phyloP scores from a whole-genome alignment of 1,139 yeast genomes.

The Pichiaceae sp. region DNA sequence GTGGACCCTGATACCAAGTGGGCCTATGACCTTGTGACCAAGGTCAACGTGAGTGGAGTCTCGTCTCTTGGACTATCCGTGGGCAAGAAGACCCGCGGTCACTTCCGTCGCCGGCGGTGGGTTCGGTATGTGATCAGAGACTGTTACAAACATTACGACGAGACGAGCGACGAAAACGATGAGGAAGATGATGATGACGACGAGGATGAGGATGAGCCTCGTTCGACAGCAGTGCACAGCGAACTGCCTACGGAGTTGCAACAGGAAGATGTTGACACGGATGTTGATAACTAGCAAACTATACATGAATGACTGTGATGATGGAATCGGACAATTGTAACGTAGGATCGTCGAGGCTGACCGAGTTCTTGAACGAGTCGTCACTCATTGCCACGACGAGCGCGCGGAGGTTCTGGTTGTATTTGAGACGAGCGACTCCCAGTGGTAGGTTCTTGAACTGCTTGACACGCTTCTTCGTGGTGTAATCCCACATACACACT shows the following conservation, averaged over 20 bases:
- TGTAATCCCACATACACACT: conserved; percentile 72
- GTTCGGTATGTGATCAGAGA: conserved; percentile 20
- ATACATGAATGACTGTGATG: neutral
- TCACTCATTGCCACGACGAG: conserved; percentile 61
- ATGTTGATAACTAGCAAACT: neutral
- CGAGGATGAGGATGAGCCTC: conserved; percentile 3
- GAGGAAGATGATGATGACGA: conserved; percentile 9
- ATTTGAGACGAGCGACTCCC: conserved; percentile 41
- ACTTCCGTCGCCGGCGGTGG: conserved; percentile 25
- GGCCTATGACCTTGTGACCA: conserved; percentile 52
- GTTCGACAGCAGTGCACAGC: neutral
- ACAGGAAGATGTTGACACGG: neutral
- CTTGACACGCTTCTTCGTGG: conserved; percentile 50
- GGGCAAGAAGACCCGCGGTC: conserved; percentile 17
- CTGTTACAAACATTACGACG: conserved; percentile 9
- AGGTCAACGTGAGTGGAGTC: conserved; percentile 10
- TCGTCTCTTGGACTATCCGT: conserved; percentile 11
- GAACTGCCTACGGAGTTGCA: neutral
- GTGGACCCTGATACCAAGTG: conserved; percentile 67
- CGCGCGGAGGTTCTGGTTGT: conserved; percentile 23
- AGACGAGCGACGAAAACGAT: conserved; percentile 6
- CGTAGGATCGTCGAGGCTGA: conserved; percentile 1
- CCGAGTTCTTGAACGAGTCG: conserved; percentile 37
- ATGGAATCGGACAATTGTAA: neutral
- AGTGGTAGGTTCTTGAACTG: conserved; percentile 46